Percentiles rank a stretch among this genome's conserved stretches.
These are phyloP conservation scores for Exophiala calicioides DNA, from an alignment of 2,329 filamentous ascomycete species.

Conservation along the genomic window DNA sequence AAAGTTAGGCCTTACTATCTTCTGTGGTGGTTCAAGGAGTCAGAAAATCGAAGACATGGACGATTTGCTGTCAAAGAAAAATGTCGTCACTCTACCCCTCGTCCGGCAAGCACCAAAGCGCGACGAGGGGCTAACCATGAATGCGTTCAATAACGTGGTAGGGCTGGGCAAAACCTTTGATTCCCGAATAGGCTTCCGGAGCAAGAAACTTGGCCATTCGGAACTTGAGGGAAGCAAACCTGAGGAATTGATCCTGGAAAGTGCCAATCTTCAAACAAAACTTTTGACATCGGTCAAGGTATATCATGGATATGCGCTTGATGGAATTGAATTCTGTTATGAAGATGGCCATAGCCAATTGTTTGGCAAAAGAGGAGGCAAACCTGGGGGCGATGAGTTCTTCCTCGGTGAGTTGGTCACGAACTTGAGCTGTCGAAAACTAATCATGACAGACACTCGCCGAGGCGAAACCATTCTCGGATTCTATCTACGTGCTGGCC, in stretches of 20 bases:
- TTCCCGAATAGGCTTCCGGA: conserved; percentile 69
- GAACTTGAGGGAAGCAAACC: conserved; percentile 69
- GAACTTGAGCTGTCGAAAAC: conserved; percentile 8
- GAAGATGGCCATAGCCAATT: conserved; percentile 82
- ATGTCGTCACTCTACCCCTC: conserved; percentile 72
- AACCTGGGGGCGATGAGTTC: conserved; percentile 70
- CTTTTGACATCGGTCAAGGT: conserved; percentile 73
- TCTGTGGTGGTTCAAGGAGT: conserved; percentile 72
- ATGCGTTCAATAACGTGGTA: conserved; percentile 26
- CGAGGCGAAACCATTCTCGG: conserved; percentile 85
- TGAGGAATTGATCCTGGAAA: conserved; percentile 74
- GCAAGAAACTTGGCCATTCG: conserved; percentile 72
- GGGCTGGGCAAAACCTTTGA: conserved; percentile 29
- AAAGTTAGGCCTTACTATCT: conserved; percentile 70
- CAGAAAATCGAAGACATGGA: conserved; percentile 77
- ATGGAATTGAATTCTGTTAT: conserved; percentile 90
- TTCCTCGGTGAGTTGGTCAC: conserved; percentile 63
- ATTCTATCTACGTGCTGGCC: conserved; percentile 76
- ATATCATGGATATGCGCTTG: conserved; percentile 73
- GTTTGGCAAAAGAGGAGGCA: conserved; percentile 79
- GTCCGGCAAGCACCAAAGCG: conserved; percentile 41
- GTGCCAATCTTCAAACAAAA: conserved; percentile 66
- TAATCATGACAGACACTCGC: conserved; percentile 64
- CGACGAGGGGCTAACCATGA: conserved; percentile 32
- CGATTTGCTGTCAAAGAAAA: conserved; percentile 68